A percentile compares a stretch with the other conserved stretches of the same genome.
These are phyloP conservation scores for Lentinula guzmanii DNA, from an alignment of 768 basidiomycete genomes.

Conservation along the genomic window DNA sequence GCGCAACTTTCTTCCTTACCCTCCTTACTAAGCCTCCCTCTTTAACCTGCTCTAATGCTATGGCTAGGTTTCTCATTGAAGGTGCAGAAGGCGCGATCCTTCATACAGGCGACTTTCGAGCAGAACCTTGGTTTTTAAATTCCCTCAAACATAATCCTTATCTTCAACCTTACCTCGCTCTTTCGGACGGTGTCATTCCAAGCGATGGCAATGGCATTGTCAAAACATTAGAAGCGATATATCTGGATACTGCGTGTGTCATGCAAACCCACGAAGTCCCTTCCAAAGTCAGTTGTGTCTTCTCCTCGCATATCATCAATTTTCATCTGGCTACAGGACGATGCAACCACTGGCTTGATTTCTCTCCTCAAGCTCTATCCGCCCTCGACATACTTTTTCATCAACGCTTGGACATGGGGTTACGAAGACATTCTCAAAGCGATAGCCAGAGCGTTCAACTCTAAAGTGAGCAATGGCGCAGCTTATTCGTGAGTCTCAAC, in stretches of 20 bases:
- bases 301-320: not conserved
- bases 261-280: slow-evolving; percentile 46
- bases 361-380: slow-evolving; percentile 68
- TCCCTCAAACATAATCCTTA: slow-evolving; percentile 62
- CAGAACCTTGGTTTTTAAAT: slow-evolving; percentile 77
- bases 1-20: slow-evolving; percentile 15
- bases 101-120: slow-evolving; percentile 91
- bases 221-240: slow-evolving; percentile 66
- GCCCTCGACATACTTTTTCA: slow-evolving; percentile 65
- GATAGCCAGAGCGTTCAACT: slow-evolving; percentile 59
- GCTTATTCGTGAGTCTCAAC: not conserved
- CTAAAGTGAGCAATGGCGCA: slow-evolving; percentile 33
- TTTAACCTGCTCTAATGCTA: too few species aligned
- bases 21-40: too few species aligned
- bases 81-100: slow-evolving; percentile 65
- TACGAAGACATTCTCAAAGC: slow-evolving; percentile 89
- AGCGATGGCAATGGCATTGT: slow-evolving; percentile 12
- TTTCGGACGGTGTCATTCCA: slow-evolving; percentile 11
- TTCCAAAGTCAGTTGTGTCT: slow-evolving; percentile 33
- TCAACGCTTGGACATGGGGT: slow-evolving; percentile 95
- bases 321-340: slow-evolving; percentile 34
- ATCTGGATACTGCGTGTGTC: slow-evolving; percentile 77
- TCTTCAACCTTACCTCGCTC: slow-evolving; percentile 63
- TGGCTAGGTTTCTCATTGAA: slow-evolving; percentile 78
- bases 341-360: slow-evolving; percentile 62